phyloP scores from a whole-genome alignment of 805 yeast species.

The Ogataea glucozyma region DNA sequence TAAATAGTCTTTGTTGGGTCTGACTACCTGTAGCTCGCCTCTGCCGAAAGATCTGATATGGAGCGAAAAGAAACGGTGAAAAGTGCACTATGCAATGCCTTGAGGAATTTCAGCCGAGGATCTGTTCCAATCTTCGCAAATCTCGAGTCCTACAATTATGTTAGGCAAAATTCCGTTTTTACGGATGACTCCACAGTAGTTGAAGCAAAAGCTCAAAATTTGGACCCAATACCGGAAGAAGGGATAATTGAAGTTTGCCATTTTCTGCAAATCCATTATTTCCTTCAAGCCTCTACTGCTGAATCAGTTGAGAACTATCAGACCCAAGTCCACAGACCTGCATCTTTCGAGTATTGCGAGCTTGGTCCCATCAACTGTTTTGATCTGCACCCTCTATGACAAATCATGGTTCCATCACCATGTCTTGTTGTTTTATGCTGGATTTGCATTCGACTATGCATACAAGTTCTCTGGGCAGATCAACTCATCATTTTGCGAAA shows the following conservation, averaged over 20 bases:
- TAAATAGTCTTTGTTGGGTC: no score
- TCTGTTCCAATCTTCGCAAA: not conserved
- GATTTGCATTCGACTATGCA: constrained; percentile 6
- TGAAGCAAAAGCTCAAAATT: not conserved
- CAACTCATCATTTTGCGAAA: constrained; percentile 2
- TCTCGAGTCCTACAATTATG: no score
- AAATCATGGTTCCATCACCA: constrained; percentile 6
- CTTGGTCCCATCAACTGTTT: not conserved
- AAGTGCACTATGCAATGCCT: not conserved
- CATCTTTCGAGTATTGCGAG: not conserved
- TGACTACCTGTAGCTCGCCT: no score
- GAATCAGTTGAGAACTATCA: not conserved
- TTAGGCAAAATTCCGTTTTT: no score
- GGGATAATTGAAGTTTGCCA: constrained; percentile 4
- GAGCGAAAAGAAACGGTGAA: not conserved
- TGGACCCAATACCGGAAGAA: not conserved
- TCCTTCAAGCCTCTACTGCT: constrained; percentile 3
- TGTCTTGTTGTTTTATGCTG: constrained; percentile 5
- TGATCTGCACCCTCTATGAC: constrained; percentile 3
- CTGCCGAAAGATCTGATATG: not conserved
- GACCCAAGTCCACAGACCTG: not conserved
- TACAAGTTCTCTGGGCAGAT: constrained; percentile 5
- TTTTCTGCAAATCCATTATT: constrained; percentile 2
- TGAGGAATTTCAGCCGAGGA: not conserved
- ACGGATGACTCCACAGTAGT: no score